Evolutionary conservation across 352 stramenopile genomes (phyloP), one percentile per base, ranked within the genome.

Genomic region (Pelagophyceae sp.): DNA sequence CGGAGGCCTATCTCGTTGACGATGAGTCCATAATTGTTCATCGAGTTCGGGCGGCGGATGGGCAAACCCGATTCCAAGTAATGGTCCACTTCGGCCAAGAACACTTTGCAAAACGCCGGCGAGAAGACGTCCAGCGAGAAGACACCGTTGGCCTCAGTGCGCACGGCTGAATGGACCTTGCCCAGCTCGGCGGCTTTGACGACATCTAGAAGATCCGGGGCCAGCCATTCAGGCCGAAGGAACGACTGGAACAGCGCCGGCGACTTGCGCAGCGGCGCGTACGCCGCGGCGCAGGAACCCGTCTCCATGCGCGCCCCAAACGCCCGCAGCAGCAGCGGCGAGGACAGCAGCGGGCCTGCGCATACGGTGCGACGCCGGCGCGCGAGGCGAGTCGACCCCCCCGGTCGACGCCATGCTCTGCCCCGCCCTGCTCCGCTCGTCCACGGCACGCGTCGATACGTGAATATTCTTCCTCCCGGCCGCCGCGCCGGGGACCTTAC

Each of bases 11-110:
- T 31, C 17, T 74, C 67, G 67, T 74, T 74, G 38, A 74, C 67
- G 67, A 74, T 74, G 11, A 74, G 1, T 33, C 67, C 67, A 45
- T 82, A 83, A 38, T 83, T 83, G 65, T 83, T 83, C 80, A 83
- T 83, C n/a, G 69, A 76, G 50, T 83, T 83, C 2, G 79, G 79
- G 11, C 79, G 79, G 23, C 37, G 38, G 3, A 32, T 32, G 20
- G 76, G 76, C 0, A 80, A 45, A 23, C 29, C 51, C 3, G 69
- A 74, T 20, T 32, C 64, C 33, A 72, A 63, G 70, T 65, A 80
- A 25, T 11, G 25, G 69, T 80, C 76, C 25, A 80, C 71, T 31
- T 72, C 76, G 50, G 33, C 38, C 11, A 80, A 15, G 6, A 80
- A 37, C 11, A 25, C 0, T 17, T 33, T 33, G 63, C 27, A 72